These are phyloP conservation scores for Suhomyces terraborum DNA, from an alignment of 1,139 yeast genomes.

Conservation along the genomic window DNA sequence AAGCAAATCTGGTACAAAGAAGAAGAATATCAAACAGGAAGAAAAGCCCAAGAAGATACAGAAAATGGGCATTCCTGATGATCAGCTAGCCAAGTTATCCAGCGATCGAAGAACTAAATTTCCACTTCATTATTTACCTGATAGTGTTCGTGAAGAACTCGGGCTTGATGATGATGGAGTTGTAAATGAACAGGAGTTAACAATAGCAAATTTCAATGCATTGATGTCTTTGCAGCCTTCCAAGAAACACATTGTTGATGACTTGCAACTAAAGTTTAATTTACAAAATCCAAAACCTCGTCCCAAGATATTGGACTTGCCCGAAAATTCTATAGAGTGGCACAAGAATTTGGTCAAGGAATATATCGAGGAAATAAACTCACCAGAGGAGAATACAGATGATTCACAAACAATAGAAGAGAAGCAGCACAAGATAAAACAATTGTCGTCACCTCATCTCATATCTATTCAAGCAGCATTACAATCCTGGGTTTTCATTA, in stretches of 20 bases:
- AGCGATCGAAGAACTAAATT: constrained; percentile 24
- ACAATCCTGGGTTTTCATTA: constrained; percentile 75
- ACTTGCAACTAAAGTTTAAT: constrained; percentile 40
- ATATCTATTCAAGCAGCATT: constrained; percentile 46
- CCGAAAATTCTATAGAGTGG: constrained; percentile 35
- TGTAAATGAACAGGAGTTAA: constrained; percentile 11
- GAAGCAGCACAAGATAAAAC: constrained; percentile 18
- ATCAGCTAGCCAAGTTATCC: constrained; percentile 9
- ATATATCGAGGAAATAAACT: constrained; percentile 20
- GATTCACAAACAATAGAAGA: constrained; percentile 7
- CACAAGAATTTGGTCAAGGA: constrained; percentile 23
- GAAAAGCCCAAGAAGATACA: constrained; percentile 5
- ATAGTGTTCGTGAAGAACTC: constrained; percentile 25
- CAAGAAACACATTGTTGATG: constrained; percentile 41
- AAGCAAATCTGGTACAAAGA: constrained; percentile 6
- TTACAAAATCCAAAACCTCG: constrained; percentile 42
- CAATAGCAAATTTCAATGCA: constrained; percentile 14
- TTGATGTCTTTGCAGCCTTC: constrained; percentile 39
- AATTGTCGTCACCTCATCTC: constrained; percentile 22
- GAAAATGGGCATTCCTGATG: constrained; percentile 7
- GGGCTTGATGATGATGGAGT: constrained; percentile 21
- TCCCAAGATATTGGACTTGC: constrained; percentile 30
- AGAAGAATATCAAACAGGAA: constrained; percentile 10
- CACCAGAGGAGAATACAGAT: constrained; percentile 20
- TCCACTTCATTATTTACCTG: constrained; percentile 43